Base-by-base conservation (phyloP, 495 filamentous ascomycete species). In the Hypoxylon rickii region DNA sequence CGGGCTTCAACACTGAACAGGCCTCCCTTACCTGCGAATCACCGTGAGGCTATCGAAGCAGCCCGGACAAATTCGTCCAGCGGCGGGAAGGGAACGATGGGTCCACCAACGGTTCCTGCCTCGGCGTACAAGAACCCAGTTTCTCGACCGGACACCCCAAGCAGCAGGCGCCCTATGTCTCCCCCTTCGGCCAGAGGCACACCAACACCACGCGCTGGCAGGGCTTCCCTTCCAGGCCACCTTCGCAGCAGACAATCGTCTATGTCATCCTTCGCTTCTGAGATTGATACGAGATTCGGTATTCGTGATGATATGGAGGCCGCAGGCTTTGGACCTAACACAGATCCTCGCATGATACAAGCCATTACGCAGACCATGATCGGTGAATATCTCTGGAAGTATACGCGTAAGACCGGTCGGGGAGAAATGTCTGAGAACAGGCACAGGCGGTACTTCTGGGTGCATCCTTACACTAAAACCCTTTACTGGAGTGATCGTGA, bases 301-400 rank as follows among this genome's bases (percentile, higher is more conserved):
- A 88, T 89, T 46, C 78, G 82, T 13, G 65, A 76, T 16, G 83
- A 81, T 36, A 78, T 76, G 61, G 79, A 86, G 47, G 72, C 84
- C 11, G 76, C 83, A 10, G 86, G 82, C 22, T 72, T 87, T 33
- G 79, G 82, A 2, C 69, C 80, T 24, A 80, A 79, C 29, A 96
- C 92, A 0, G 94, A 98, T 71, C 93, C 94, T 44, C 86, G 94
- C 55, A 97, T 98, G 91, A 97, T 98, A 51, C 93, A 97, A 76
- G 94, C 94, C 37, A 97, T 98, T 56, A 97, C 95, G 4, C 94
- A 98, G 72, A 98, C 94, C 8, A 98, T 98, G 94, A 97, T 97
- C 66, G 94, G 94, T 45, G 94, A 98, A 66, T 97, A 92, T 70
- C 81, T 97, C 12, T 98, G 94, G 94, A 98, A 98, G 67, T 98